A percentile compares a stretch with the other conserved stretches of the same genome.
phyloP scores from a whole-genome alignment of 2,329 filamentous ascomycete species.

The Trichoderma breve region DNA sequence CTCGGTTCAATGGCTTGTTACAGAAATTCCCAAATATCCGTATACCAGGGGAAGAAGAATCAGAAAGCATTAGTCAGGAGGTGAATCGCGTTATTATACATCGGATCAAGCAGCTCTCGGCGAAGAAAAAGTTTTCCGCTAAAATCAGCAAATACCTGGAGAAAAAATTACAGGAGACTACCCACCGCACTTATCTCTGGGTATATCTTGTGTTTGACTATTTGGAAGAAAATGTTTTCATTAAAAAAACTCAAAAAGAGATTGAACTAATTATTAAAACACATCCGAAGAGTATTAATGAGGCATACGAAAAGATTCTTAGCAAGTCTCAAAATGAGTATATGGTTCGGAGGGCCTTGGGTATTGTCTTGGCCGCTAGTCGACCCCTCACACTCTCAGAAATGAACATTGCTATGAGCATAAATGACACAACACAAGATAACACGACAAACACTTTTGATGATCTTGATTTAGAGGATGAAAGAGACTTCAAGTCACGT shows the following conservation, averaged over 20 bases:
- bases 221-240: neutral
- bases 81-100: neutral
- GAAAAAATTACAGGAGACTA: neutral
- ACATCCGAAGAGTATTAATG: neutral
- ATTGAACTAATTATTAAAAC: accelerated
- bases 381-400: neutral
- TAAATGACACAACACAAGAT: neutral
- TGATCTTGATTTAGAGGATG: neutral
- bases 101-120: neutral
- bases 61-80: neutral
- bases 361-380: neutral
- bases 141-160: accelerated
- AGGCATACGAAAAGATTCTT: neutral
- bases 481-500: neutral
- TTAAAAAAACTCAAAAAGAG: neutral
- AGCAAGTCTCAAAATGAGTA: neutral
- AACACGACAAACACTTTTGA: neutral
- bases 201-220: neutral
- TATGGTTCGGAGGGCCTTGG: neutral
- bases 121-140: accelerated
- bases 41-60: neutral
- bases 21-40: neutral
- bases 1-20: neutral
- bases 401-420: neutral
- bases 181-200: neutral